Evolutionary conservation across 1,284 basidiomycete species (phyloP).

Genomic region (Cutaneotrichosporon mucoides): DNA sequence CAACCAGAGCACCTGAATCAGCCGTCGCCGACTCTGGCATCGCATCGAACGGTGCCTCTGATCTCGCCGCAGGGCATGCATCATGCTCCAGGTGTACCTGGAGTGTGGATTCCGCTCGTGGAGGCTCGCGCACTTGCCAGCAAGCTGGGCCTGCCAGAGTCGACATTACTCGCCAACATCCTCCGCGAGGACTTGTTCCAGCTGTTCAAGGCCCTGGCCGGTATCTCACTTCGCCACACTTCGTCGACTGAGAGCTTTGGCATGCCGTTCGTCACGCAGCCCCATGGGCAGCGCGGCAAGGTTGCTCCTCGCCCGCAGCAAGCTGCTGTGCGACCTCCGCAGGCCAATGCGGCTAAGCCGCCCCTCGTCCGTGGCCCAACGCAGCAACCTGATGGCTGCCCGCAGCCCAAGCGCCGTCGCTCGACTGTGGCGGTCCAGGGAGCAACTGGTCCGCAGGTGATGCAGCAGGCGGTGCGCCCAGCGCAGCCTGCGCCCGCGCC

Average conservation of each 20-base stretch:
- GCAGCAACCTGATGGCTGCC: conserved; percentile 35
- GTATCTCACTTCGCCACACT: conserved; percentile 32
- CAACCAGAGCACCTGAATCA: conserved; percentile 29
- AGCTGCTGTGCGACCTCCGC: neutral
- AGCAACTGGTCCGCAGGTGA: neutral
- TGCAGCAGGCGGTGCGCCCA: neutral
- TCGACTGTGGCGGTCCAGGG: conserved; percentile 26
- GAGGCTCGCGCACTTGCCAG: conserved; percentile 36
- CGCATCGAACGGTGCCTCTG: conserved; percentile 28
- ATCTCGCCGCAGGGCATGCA: conserved; percentile 19
- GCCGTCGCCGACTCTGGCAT: conserved; percentile 23
- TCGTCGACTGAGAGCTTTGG: conserved; percentile 35
- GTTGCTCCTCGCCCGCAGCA: neutral
- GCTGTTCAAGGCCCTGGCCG: conserved; percentile 36
- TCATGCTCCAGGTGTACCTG: conserved; percentile 36
- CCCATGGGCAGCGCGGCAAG: neutral
- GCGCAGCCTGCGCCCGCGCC: neutral
- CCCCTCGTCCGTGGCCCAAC: conserved; percentile 35
- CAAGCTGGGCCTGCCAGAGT: conserved; percentile 22
- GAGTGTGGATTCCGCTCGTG: conserved; percentile 37
- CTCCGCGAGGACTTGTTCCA: conserved; percentile 39
- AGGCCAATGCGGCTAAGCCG: conserved; percentile 22
- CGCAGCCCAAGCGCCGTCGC: conserved; percentile 40
- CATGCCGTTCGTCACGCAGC: conserved; percentile 23
- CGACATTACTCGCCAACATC: conserved; percentile 27